Evolutionary conservation across 2,329 filamentous ascomycete genomes (phyloP).

Genomic region (Amauroascus niger): DNA sequence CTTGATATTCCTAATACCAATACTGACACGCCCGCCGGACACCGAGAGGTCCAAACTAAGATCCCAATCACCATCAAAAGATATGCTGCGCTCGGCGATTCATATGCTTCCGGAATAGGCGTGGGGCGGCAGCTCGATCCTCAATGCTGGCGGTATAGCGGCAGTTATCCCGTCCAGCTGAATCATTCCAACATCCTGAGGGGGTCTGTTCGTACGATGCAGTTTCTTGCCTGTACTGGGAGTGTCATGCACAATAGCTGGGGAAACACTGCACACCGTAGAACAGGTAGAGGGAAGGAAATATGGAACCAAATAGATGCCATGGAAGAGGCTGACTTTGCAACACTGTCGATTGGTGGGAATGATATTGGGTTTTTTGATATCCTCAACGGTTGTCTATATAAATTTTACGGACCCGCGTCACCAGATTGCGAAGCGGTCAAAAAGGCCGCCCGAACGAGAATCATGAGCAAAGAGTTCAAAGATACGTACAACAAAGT

Average conservation of each 20-base stretch:
- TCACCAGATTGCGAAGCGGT: slow-evolving; percentile 12
- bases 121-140: slow-evolving; percentile 18
- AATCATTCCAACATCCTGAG: slow-evolving; percentile 14
- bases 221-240: slow-evolving; percentile 23
- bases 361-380: slow-evolving; percentile 21
- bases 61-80: slow-evolving; percentile 7
- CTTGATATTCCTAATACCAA: not conserved
- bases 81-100: slow-evolving; percentile 24
- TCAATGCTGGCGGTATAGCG: slow-evolving; percentile 20
- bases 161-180: slow-evolving; percentile 23
- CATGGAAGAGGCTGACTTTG: slow-evolving; percentile 16
- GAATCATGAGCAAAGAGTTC: slow-evolving; percentile 16
- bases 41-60: not conserved
- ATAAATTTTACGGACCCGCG: slow-evolving; percentile 19
- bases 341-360: slow-evolving; percentile 23
- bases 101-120: slow-evolving; percentile 23
- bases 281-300: slow-evolving; percentile 1
- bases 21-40: not conserved
- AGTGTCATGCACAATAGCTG: slow-evolving; percentile 19
- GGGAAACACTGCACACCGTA: slow-evolving; percentile 13
- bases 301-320: slow-evolving; percentile 12
- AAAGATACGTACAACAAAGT: slow-evolving; percentile 17
- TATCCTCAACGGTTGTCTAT: slow-evolving; percentile 24
- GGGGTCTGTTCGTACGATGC: slow-evolving; percentile 16
- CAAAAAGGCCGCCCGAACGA: not conserved